A percentile compares a stretch with the other conserved stretches of the same genome.
These are phyloP conservation scores for Amaranthus hypochondriacus DNA, from an alignment of 148 eudicot species.

Conservation along the genomic window DNA sequence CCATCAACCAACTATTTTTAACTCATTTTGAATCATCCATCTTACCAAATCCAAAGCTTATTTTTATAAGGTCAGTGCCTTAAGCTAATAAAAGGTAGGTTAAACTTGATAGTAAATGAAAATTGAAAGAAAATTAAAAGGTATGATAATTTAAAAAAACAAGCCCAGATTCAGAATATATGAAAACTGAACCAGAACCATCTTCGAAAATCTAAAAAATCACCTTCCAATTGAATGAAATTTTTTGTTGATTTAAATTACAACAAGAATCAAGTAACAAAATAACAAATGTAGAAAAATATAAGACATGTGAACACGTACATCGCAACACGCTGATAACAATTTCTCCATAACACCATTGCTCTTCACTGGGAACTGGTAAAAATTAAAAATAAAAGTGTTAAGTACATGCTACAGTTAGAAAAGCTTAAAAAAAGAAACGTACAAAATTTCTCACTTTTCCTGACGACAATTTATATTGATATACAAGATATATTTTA, in stretches of 20 bases:
- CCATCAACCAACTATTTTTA: too few relatives aligned
- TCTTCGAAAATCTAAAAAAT: not conserved
- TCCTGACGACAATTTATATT: too few relatives aligned
- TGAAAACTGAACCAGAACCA: not conserved
- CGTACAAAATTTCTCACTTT: not conserved
- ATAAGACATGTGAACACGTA: constrained; percentile 25
- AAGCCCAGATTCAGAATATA: not conserved
- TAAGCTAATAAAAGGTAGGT: not conserved
- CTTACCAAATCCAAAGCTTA: too few relatives aligned
- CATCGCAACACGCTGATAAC: constrained; percentile 76
- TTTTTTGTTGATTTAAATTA: not conserved
- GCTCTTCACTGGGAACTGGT: constrained; percentile 50
- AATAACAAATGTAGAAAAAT: not conserved
- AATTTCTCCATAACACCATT: constrained; percentile 61
- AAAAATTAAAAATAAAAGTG: constrained; percentile 15
- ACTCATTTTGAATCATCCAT: too few relatives aligned
- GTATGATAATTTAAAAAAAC: not conserved
- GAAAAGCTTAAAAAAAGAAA: not conserved
- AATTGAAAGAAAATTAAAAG: not conserved
- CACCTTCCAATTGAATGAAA: not conserved
- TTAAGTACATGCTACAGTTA: not conserved
- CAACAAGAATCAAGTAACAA: not conserved
- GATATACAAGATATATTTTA: too few relatives aligned
- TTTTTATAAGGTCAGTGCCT: too few relatives aligned
- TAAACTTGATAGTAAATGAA: not conserved